Conservation (phyloP, 2,329 filamentous ascomycete genomes). For the Escovopsis sp. region DNA sequence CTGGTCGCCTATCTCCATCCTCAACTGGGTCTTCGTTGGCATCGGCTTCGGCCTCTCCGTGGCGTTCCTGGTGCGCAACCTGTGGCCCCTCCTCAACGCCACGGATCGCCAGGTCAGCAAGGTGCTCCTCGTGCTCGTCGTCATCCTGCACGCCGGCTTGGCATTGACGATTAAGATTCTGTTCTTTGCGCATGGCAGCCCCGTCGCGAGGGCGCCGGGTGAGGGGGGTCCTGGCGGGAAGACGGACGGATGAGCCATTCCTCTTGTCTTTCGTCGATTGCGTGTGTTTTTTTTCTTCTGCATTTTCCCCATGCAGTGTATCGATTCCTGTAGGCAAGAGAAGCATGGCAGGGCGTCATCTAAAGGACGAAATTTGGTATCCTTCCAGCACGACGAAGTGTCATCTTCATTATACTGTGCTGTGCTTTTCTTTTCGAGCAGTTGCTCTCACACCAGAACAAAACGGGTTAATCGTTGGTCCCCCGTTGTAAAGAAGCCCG, state of each 20-base stretch:
- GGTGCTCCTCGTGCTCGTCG: constrained; percentile 68
- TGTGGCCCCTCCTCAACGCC: constrained; percentile 83
- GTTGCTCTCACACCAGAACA: too few species aligned
- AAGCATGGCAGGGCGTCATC: too few species aligned
- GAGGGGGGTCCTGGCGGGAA: constrained; percentile 10
- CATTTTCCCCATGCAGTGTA: background rate
- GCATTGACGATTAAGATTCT: constrained; percentile 90
- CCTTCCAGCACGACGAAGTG: too few species aligned
- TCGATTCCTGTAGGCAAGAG: too few species aligned
- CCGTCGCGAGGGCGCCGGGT: constrained; percentile 25
- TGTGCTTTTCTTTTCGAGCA: too few species aligned
- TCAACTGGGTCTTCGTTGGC: constrained; percentile 90
- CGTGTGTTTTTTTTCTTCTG: background rate
- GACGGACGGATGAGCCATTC: background rate
- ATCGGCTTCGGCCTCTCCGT: constrained; percentile 75
- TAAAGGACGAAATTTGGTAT: too few species aligned
- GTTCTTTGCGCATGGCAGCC: constrained; percentile 76
- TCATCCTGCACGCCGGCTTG: constrained; percentile 76
- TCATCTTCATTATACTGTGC: too few species aligned
- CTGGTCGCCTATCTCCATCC: constrained; percentile 70
- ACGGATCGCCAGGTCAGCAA: constrained; percentile 89
- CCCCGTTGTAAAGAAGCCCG: background rate
- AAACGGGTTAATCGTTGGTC: too few species aligned
- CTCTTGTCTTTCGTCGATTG: background rate
- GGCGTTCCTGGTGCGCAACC: constrained; percentile 68